Percentiles rank a stretch among this genome's conserved stretches.
Conservation (phyloP, 129 eudicot species). For the Ambrosia artemisiifolia region DNA sequence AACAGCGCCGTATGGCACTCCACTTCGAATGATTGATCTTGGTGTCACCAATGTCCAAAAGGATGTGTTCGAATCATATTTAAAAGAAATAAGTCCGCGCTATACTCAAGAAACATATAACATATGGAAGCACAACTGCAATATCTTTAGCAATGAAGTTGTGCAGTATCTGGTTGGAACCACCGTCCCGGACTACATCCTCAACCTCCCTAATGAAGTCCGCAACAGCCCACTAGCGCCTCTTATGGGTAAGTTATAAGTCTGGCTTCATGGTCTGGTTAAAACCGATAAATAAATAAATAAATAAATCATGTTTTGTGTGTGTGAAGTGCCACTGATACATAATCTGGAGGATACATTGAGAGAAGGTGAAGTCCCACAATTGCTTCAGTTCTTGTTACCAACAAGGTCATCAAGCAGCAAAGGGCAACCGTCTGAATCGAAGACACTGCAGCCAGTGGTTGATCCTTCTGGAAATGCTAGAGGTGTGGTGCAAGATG, state of each 20-base stretch:
- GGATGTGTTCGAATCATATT: slow-evolving; percentile 59
- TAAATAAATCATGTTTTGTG: background rate
- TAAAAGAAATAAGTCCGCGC: slow-evolving; percentile 74
- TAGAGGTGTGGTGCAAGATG: slow-evolving; percentile 66
- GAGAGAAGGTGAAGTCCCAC: slow-evolving; percentile 75
- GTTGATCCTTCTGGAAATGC: slow-evolving; percentile 61
- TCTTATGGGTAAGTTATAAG: slow-evolving; percentile 53
- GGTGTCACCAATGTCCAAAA: slow-evolving; percentile 69
- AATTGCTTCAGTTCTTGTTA: slow-evolving; percentile 49
- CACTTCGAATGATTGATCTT: slow-evolving; percentile 58
- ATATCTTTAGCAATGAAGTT: slow-evolving; percentile 85
- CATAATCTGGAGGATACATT: slow-evolving; percentile 68
- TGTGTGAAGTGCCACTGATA: slow-evolving; percentile 82
- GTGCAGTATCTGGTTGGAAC: slow-evolving; percentile 74
- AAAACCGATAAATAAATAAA: background rate
- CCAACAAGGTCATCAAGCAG: slow-evolving; percentile 6
- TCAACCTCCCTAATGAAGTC: slow-evolving; percentile 84
- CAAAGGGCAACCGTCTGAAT: slow-evolving; percentile 11
- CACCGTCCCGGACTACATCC: slow-evolving; percentile 69
- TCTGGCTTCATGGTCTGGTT: background rate
- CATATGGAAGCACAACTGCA: slow-evolving; percentile 76
- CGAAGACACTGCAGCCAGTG: slow-evolving; percentile 16
- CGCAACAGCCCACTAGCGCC: slow-evolving; percentile 71
- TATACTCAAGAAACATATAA: slow-evolving; percentile 78
- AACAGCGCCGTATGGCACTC: slow-evolving; percentile 74